These are phyloP conservation scores for Perkinsus chesapeaki DNA, from an alignment of 169 alveolate genomes.

Conservation along the genomic window DNA sequence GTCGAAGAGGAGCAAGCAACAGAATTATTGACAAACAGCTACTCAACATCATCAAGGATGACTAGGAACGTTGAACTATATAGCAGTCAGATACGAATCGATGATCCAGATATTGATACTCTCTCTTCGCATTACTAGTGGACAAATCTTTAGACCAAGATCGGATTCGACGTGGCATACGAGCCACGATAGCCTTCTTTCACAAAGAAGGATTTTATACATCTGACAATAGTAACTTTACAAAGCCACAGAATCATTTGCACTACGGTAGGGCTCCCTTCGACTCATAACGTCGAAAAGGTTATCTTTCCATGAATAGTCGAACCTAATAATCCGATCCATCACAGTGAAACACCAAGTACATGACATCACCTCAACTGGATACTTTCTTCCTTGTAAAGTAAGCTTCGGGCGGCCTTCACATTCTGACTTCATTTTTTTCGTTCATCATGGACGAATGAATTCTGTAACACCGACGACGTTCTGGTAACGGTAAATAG, in stretches of 20 bases:
- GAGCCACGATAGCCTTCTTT: not conserved
- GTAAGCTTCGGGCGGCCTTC: not conserved
- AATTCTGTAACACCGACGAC: too few relatives aligned
- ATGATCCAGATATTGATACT: not conserved
- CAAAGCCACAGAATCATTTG: not conserved
- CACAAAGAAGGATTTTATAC: not conserved
- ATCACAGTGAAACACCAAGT: not conserved
- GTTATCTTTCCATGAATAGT: not conserved
- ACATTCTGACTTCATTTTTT: not conserved
- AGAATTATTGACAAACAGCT: too few relatives aligned
- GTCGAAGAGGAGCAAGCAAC: too few relatives aligned
- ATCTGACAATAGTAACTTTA: not conserved
- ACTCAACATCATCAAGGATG: not conserved
- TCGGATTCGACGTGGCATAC: not conserved
- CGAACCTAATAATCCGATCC: not conserved
- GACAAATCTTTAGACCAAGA: not conserved
- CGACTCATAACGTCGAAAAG: not conserved
- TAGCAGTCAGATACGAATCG: not conserved
- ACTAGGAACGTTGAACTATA: not conserved
- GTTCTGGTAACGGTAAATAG: too few relatives aligned
- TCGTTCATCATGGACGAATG: not conserved
- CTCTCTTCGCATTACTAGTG: not conserved
- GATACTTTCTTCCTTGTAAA: not conserved
- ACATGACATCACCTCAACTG: not conserved
- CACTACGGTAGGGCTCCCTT: not conserved